phyloP scores from a whole-genome alignment of 164 flowering plant species.

The Aristolochia californica region DNA sequence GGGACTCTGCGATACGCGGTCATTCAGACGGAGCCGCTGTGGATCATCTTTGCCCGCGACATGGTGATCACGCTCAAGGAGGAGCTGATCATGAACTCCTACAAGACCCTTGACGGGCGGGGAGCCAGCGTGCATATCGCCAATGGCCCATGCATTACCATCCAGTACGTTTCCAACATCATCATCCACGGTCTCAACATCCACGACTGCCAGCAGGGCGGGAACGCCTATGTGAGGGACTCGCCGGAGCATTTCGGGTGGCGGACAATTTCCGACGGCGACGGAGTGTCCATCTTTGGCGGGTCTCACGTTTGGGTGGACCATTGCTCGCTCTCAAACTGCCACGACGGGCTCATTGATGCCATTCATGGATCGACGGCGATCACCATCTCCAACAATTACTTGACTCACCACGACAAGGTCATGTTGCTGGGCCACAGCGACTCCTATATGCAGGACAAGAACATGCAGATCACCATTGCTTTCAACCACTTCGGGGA shows the following conservation, averaged over 20 bases:
- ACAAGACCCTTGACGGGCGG: slow-evolving; percentile 77
- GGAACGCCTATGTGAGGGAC: slow-evolving; percentile 51
- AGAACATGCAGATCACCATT: slow-evolving; percentile 70
- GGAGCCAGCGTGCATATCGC: slow-evolving; percentile 74
- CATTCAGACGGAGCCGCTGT: slow-evolving; percentile 53
- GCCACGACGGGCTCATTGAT: slow-evolving; percentile 62
- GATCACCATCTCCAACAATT: slow-evolving; percentile 68
- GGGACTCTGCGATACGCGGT: slow-evolving; percentile 55
- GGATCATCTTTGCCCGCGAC: slow-evolving; percentile 63
- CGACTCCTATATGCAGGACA: slow-evolving; percentile 40
- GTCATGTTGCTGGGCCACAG: slow-evolving; percentile 78
- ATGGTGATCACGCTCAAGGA: slow-evolving; percentile 63
- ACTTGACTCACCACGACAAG: slow-evolving; percentile 65
- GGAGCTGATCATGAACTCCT: slow-evolving; percentile 65
- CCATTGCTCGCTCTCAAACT: slow-evolving; percentile 54
- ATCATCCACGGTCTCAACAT: slow-evolving; percentile 70
- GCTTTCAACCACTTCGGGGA: slow-evolving; percentile 80
- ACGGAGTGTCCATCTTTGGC: slow-evolving; percentile 66
- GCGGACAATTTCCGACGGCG: slow-evolving; percentile 61
- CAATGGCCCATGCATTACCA: slow-evolving; percentile 74
- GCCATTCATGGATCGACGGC: slow-evolving; percentile 69
- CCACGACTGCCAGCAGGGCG: slow-evolving; percentile 63
- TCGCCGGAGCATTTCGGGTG: slow-evolving; percentile 52
- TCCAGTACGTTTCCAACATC: slow-evolving; percentile 55
- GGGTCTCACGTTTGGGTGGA: slow-evolving; percentile 69